Evolutionary conservation across 148 eudicot species (phyloP), one percentile per base, ranked within the genome.

Genomic region (Chenopodium album): DNA sequence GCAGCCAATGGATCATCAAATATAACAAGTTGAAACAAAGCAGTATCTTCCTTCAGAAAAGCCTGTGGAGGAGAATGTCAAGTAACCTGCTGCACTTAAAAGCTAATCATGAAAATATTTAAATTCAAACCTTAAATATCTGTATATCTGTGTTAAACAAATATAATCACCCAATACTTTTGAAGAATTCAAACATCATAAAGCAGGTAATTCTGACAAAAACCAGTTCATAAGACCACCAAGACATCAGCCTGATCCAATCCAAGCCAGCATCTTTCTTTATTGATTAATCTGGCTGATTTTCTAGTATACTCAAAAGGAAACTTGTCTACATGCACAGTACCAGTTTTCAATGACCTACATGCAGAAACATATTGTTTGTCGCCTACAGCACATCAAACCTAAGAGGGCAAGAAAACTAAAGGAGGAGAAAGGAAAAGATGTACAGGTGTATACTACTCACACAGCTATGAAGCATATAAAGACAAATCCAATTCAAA

Each of bases 1-100:
- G 92, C 92, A 91, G 90, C 95, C 92, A 93, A 93, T 88, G 89
- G 91, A 91, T 90, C 92, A 90, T 93, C 94, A 93, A 87, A 87
- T 87, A 86, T 89, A 90, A 93, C 92, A 91, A 94, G 93, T 91
- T 86, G 97, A 91, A 87, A 78, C 84, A 89, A 89, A 92, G 91
- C 95, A 90, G 94, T 88, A 90, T 91, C 99, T 89, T 94, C 94
- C 94, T 86, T 91, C 94, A 89, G 89, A 90, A 87, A 82, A 88
- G 83, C 98, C 97, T 92, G 98, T 92, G 84, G 92, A 94, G 88
- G 87, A 92, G 92, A 91, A 87, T 84, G 90, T 90, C 94, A 95
- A 91, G 92, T 85, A 90, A 89, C 90, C 86, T 87, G 87, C 90
- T 79, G 94, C 93, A 95, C 88, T 92, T 81, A 83, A 77, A 89